A percentile compares a stretch with the other conserved stretches of the same genome.
Conservation (phyloP, 306 rosid genomes). For the Hippophae gyantsensis region DNA sequence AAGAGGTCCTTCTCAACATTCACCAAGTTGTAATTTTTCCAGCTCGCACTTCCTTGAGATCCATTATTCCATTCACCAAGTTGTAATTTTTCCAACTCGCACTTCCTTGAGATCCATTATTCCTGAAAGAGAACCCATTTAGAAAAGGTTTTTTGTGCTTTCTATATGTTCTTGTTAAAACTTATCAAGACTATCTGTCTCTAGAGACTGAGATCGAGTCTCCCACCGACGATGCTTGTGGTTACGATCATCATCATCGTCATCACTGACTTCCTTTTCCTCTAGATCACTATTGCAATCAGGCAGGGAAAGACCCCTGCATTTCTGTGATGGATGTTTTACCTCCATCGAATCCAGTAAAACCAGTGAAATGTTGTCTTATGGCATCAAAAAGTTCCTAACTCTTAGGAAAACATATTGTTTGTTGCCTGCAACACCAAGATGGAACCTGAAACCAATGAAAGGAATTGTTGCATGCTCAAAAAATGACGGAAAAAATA, state of each 20-base stretch:
- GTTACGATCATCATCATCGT: constrained; percentile 66
- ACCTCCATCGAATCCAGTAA: constrained; percentile 50
- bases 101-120: constrained; percentile 57
- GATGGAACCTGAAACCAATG: constrained; percentile 26
- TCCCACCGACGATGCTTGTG: constrained; percentile 85
- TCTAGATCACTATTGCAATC: constrained; percentile 70
- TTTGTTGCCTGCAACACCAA: constrained; percentile 18
- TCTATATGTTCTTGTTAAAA: constrained; percentile 58
- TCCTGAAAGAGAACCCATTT: constrained; percentile 63
- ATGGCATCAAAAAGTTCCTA: constrained; percentile 24
- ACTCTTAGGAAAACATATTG: constrained; percentile 27
- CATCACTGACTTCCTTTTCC: constrained; percentile 94
- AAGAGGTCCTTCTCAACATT: constrained; percentile 37
- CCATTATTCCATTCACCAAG: constrained; percentile 59
- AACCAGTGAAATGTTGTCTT: constrained; percentile 16
- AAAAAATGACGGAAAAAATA: no score
- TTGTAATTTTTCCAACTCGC: constrained; percentile 48
- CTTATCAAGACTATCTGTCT: constrained; percentile 65
- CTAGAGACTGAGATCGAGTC: constrained; percentile 67
- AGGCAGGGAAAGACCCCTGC: constrained; percentile 46
- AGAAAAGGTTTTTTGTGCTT: constrained; percentile 60
- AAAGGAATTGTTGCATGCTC: background rate
- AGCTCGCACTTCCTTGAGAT: constrained; percentile 45
- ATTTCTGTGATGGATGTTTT: constrained; percentile 65
- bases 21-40: constrained; percentile 43